phyloP scores from a whole-genome alignment of 2,329 filamentous ascomycete species.

The Teratosphaeria destructans region DNA sequence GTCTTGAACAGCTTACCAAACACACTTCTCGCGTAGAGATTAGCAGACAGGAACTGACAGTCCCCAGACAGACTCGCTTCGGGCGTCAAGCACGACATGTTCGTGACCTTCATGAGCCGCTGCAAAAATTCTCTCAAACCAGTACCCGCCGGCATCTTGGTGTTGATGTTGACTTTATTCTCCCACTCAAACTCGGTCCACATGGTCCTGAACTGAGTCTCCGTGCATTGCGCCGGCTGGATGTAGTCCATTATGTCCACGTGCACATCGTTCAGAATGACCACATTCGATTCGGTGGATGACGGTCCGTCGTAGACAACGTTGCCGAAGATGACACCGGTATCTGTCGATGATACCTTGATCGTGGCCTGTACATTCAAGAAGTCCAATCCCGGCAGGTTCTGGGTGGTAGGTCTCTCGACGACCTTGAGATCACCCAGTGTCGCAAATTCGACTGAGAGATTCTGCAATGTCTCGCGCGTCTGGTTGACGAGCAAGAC shows the following conservation, averaged over 20 bases:
- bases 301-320: conserved; percentile 93
- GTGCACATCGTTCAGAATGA: conserved; percentile 95
- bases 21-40: conserved; percentile 90
- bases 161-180: conserved; percentile 99
- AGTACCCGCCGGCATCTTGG: conserved; percentile 64
- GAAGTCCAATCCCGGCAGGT: conserved; percentile 90
- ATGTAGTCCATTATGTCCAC: conserved; percentile 99
- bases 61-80: conserved; percentile 95
- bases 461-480: conserved; percentile 87
- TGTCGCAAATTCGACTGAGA: conserved; percentile 97
- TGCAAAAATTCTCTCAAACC: conserved; percentile 83
- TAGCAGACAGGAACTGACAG: conserved; percentile 94
- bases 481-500: conserved; percentile 97
- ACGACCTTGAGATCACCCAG: conserved; percentile 96
- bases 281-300: conserved; percentile 87
- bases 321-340: conserved; percentile 96
- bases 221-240: conserved; percentile 88
- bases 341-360: conserved; percentile 96
- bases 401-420: conserved; percentile 90
- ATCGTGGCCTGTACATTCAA: conserved; percentile 97
- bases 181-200: conserved; percentile 99
- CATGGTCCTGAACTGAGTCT: conserved; percentile 99
- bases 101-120: conserved; percentile 92
- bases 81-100: conserved; percentile 96
- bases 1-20: conserved; percentile 65